Evolutionary conservation across 2,329 filamentous ascomycete genomes (phyloP), one percentile per base, ranked within the genome.

Genomic region (Endoconidiophora laricicola): DNA sequence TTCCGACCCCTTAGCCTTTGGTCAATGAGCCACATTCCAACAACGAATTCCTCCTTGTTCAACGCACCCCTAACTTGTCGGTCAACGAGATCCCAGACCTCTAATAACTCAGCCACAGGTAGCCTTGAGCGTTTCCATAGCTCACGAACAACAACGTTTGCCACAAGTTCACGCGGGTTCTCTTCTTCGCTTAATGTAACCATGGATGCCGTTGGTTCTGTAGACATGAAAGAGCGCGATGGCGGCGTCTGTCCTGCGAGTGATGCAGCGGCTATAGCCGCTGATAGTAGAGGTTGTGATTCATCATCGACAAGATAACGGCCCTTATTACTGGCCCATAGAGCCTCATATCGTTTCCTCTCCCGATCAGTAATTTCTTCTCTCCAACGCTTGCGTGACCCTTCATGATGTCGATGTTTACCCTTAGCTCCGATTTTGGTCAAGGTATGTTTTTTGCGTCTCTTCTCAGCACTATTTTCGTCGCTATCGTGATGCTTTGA

Each of bases 301-400:
- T n/a, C 22, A 4, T 14, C 64, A 22, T 46, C 42, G 20, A 49
- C 57, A 2, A 73, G 60, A 6, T 76, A 63, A 0, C 78, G 52
- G 0, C 84, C 84, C 45, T 78, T 76, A 58, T 91, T 91, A 40
- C 83, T 85, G 1, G 85, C 85, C 83, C 84, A 91, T 1, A 91
- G 74, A 2, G 82, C 85, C 62, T 90, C 85, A 62, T 91, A 91
- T 1, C 85, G 73, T 59, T 83, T 83, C n/a, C 82, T 70, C 59
- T 91, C 83, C 4, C 76, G 69, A 44, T 76, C 72, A 0, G 81
- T 84, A 40, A 91, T 75, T 54, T 78, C 71, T 56, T 88, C 83
- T 40, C 83, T 74, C 85, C 85, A 91, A 5, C 83, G 75, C 58
- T 78, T 80, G 16, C 84, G 74, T 3, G 81, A 73, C 0, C 81